Evolutionary conservation across 2,329 filamentous ascomycete genomes (phyloP), one percentile per base, ranked within the genome.

Genomic region (Colletotrichum horii): DNA sequence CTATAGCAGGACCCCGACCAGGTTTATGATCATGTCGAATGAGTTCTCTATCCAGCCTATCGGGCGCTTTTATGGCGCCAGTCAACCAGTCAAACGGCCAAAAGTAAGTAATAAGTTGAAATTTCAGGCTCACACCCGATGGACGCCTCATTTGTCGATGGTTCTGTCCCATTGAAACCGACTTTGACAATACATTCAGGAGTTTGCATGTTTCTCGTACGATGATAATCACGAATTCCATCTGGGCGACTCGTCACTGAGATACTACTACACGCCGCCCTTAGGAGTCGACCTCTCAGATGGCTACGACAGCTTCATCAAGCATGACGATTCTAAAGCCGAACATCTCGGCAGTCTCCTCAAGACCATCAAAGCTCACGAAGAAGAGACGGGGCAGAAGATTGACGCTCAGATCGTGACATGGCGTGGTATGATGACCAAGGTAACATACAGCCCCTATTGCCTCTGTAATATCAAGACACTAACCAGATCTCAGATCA

Each of bases 371-470:
- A 88, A 92, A 65, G 89, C 90, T 30, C 89, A 95, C 78, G 97
- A 98, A 84, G 88, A 93, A 82, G 88, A 92, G 78, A 91, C 89
- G 1, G 90, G 91, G 4, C 89, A 91, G 80, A 93, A 90, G 81
- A 92, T 93, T 36, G 93, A 96, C 76, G 93, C 94, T 3, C 92
- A 98, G 79, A 83, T 98, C 61, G 89, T 98, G 67, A 98, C 96
- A 2, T 99, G 96, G 96, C 90, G 97, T 80, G 97, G 97, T 48
- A 98, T 98, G 95, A 96, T 99, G 93, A 98, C 97, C 77, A 99
- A 98, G 90, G 95, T 96, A 82, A 69, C 65, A 52, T 12, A 7
- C 19, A 22, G 43, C 58, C 30, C 28, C 56, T 32, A n/a, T 32
- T 60, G 9, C 7, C 56, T 60, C 56, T 12, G 19, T 60, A 4